Evolutionary conservation across 257 asterid species (phyloP).

Genomic region (Capsicum pubescens): DNA sequence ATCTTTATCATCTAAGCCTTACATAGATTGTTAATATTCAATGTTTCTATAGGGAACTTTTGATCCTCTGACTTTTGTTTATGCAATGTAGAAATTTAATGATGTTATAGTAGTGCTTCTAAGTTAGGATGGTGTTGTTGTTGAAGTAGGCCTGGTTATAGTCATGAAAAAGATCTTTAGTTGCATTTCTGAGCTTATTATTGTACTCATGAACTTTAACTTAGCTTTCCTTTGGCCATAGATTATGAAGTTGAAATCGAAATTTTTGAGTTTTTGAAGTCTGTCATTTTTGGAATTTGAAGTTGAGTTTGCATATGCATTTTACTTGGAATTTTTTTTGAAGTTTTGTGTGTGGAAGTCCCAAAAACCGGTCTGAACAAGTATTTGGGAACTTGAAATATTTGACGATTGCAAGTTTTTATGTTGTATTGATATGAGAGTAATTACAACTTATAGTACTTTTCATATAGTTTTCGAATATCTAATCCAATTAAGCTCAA

Average conservation of each 20-base stretch:
- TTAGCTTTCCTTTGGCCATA: not conserved
- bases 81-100: not conserved
- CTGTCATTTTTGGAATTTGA: too few species aligned
- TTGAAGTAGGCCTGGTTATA: not conserved
- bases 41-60: not conserved
- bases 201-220: not conserved
- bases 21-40: not conserved
- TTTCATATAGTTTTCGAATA: not conserved
- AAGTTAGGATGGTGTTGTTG: not conserved
- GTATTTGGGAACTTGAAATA: too few species aligned
- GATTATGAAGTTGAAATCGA: too few species aligned
- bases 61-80: not conserved
- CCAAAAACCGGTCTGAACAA: too few species aligned
- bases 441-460: not conserved
- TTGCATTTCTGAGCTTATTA: not conserved
- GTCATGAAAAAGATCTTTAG: not conserved
- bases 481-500: not conserved
- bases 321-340: too few species aligned
- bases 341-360: too few species aligned
- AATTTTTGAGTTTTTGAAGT: too few species aligned
- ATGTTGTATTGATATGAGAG: too few species aligned
- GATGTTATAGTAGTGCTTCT: not conserved
- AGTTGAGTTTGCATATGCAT: too few species aligned
- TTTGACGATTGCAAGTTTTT: too few species aligned
- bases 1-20: slow-evolving; percentile 21